These are phyloP conservation scores for Xenoacremonium recifei DNA, from an alignment of 2,329 filamentous ascomycete genomes.

Conservation along the genomic window DNA sequence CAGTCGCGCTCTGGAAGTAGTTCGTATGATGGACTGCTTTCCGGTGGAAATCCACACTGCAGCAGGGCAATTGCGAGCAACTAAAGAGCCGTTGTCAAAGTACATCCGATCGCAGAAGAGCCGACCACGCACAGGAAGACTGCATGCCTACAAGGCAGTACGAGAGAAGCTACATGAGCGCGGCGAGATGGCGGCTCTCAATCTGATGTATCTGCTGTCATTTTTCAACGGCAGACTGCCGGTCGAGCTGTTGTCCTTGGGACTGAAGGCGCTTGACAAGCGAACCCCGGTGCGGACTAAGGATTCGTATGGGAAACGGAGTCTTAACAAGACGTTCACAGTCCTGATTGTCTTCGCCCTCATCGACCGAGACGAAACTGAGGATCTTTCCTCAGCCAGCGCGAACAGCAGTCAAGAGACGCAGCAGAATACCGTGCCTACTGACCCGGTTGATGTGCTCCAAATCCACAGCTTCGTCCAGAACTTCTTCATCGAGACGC, in stretches of 20 bases:
- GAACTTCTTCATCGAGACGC: slow-evolving; percentile 19
- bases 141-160: slow-evolving; percentile 23
- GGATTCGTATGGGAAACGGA: slow-evolving; percentile 16
- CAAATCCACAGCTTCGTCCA: slow-evolving; percentile 23
- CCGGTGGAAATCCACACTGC: slow-evolving; percentile 21
- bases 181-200: slow-evolving; percentile 21
- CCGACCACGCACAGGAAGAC: slow-evolving; percentile 16
- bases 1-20: slow-evolving; percentile 15
- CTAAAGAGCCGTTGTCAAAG: slow-evolving; percentile 21
- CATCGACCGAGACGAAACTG: slow-evolving; percentile 24
- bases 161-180: slow-evolving; percentile 19
- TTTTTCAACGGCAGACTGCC: slow-evolving; percentile 22
- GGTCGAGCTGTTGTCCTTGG: slow-evolving; percentile 23
- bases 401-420: neutral
- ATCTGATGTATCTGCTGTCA: slow-evolving; percentile 22
- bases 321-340: slow-evolving; percentile 24
- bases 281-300: slow-evolving; percentile 19
- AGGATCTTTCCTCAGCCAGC: slow-evolving; percentile 16
- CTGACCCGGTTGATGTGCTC: slow-evolving; percentile 20
- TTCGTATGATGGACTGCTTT: slow-evolving; percentile 17
- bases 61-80: slow-evolving; percentile 18
- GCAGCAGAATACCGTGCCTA: neutral
- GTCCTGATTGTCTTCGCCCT: slow-evolving; percentile 24
- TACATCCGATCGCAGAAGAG: slow-evolving; percentile 22
- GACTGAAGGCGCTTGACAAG: slow-evolving; percentile 20